Evolutionary conservation across 2,329 filamentous ascomycete genomes (phyloP).

Genomic region (Gyromitra esculenta): DNA sequence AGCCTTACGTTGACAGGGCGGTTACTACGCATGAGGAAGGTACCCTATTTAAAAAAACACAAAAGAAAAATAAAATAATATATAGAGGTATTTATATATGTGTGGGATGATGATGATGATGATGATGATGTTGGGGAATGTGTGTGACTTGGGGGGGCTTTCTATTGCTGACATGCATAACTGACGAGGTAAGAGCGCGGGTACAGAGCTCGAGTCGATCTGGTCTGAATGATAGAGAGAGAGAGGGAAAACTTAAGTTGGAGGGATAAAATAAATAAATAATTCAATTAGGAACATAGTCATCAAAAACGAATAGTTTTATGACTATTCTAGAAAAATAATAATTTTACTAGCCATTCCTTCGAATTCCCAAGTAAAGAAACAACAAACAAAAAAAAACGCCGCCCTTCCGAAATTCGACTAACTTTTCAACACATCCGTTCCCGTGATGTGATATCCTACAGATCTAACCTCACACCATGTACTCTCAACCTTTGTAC

Average conservation of each 20-base stretch:
- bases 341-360: background rate
- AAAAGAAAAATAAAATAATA: background rate
- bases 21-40: background rate
- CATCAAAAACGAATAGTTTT: background rate
- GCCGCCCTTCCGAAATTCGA: slow-evolving; percentile 1
- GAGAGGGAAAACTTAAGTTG: background rate
- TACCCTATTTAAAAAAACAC: background rate
- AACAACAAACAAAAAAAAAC: background rate
- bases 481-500: background rate
- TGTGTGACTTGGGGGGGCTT: background rate
- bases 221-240: too few species aligned
- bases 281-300: background rate
- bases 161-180: background rate
- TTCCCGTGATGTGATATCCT: slow-evolving; percentile 6
- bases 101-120: background rate
- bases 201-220: too few species aligned
- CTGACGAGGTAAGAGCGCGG: background rate
- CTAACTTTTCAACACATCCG: slow-evolving; percentile 10
- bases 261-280: background rate
- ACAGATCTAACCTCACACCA: background rate
- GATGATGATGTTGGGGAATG: background rate
- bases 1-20: slow-evolving; percentile 1
- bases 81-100: background rate
- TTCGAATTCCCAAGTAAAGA: background rate
- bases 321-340: background rate